phyloP scores from a whole-genome alignment of 1,284 basidiomycete genomes.

The Naganishia sp. region DNA sequence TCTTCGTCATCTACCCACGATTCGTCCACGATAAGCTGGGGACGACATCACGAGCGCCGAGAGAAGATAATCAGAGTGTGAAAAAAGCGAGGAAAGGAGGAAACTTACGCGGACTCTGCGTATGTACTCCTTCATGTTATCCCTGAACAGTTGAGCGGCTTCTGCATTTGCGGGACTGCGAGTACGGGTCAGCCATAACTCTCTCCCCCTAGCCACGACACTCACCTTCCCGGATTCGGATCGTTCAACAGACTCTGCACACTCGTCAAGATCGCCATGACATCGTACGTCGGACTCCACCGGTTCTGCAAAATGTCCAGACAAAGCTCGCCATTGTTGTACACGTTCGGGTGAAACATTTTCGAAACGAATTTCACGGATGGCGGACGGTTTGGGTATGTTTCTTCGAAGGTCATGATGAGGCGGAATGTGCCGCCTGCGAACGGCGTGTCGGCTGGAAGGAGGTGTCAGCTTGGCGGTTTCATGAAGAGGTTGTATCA shows the following conservation, averaged over 20 bases:
- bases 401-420: constrained; percentile 91
- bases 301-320: constrained; percentile 97
- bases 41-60: too few species aligned
- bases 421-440: constrained; percentile 99
- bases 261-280: constrained; percentile 93
- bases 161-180: constrained; percentile 92
- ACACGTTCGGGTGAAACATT: constrained; percentile 99
- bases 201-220: constrained; percentile 6
- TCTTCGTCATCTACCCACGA: constrained; percentile 71
- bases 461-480: constrained; percentile 5
- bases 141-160: constrained; percentile 90
- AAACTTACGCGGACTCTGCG: constrained; percentile 73
- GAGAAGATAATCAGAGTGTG: not conserved
- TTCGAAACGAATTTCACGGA: constrained; percentile 94
- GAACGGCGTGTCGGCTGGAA: constrained; percentile 90
- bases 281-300: constrained; percentile 98
- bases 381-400: constrained; percentile 97
- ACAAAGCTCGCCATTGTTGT: constrained; percentile 96
- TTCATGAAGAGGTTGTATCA: constrained; percentile 28
- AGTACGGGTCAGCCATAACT: not conserved
- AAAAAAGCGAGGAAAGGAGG: not conserved
- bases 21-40: constrained; percentile 71
- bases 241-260: constrained; percentile 95
- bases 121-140: constrained; percentile 99
- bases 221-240: constrained; percentile 84